phyloP scores from a whole-genome alignment of 2,329 filamentous ascomycete genomes.

The Talaromyces albobiverticillius region DNA sequence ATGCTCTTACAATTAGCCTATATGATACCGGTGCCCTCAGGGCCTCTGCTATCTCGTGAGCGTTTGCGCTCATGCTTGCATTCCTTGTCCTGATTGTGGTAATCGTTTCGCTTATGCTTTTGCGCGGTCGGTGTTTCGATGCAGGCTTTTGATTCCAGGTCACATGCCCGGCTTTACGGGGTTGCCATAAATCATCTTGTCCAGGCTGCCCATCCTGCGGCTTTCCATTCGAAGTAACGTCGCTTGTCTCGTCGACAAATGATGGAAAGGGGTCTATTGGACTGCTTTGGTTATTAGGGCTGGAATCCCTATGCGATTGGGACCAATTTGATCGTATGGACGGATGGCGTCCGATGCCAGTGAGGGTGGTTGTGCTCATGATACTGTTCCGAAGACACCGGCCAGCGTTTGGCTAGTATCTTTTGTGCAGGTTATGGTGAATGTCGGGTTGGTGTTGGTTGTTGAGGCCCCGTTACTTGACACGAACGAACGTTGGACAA shows the following conservation, averaged over 20 bases:
- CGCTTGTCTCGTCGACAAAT: slow-evolving; percentile 37
- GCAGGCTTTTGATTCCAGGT: slow-evolving; percentile 33
- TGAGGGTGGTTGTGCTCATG: slow-evolving; percentile 42
- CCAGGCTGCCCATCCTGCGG: slow-evolving; percentile 29
- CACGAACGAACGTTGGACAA: not conserved
- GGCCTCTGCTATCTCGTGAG: slow-evolving; percentile 87
- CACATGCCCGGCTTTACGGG: slow-evolving; percentile 53
- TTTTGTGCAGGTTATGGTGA: not conserved
- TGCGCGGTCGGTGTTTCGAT: slow-evolving; percentile 66
- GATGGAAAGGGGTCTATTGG: slow-evolving; percentile 44
- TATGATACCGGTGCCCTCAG: slow-evolving; percentile 86
- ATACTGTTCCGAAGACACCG: not conserved
- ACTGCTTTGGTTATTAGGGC: slow-evolving; percentile 30
- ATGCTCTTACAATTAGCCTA: slow-evolving; percentile 70
- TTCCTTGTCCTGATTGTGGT: slow-evolving; percentile 75
- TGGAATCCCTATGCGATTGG: slow-evolving; percentile 26
- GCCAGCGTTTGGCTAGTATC: not conserved
- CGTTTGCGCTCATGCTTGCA: slow-evolving; percentile 86
- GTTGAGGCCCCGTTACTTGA: not conserved
- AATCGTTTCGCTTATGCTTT: slow-evolving; percentile 87
- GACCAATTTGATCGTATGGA: slow-evolving; percentile 35
- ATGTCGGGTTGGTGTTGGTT: not conserved
- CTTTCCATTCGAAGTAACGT: slow-evolving; percentile 18
- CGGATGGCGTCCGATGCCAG: slow-evolving; percentile 37
- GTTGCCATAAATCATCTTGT: slow-evolving; percentile 58